Evolutionary conservation across 495 filamentous ascomycete species (phyloP), one percentile per base, ranked within the genome.

Genomic region (Geoglossum glabrum): DNA sequence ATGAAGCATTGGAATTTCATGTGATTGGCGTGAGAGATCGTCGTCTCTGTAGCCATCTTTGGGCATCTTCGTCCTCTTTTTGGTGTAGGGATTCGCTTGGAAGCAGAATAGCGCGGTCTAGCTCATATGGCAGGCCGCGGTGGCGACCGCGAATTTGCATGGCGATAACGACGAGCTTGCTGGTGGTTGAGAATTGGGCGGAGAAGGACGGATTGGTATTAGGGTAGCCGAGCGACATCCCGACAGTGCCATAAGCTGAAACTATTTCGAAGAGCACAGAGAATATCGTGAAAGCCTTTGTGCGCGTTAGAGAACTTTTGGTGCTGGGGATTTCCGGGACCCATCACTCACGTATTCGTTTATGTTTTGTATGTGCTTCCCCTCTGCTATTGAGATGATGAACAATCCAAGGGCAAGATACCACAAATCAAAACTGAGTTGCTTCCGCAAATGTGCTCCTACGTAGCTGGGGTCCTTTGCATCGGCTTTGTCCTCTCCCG

Each of bases 341-440:
- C 25, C 6, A 13, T 6, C 30, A 59, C 59, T 58, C 47, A 72
- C 64, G 60, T 74, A 76, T 57, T 83, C 73, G 51, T 72, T 72
- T 27, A 64, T 66, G 59, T 72, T 70, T 66, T 81, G 71, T 17
- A 92, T 68, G 3, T 76, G 75, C 1, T 61, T 58, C 13, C 87
- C 87, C 71, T 97, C 90, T 19, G 82, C 76, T 60, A 96, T 90
- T 55, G 82, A 72, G 63, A 97, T 86, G 63, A 94, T 76, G 70
- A 97, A 97, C 46, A 86, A 74, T 0, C 88, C 90, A 17, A 94
- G 67, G 62, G 90, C 92, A 34, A 97, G 84, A 66, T 85, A 96
- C 88, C 90, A 95, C 64, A 97, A 66, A 69, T 97, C 90, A 68
- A 95, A 96, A 58, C 85, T 87, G 13, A 97, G 77, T 68, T 97